A percentile compares a stretch with the other conserved stretches of the same genome.
Evolutionary conservation across 1,284 basidiomycete species (phyloP).

Genomic region (Abortiporus biennis): DNA sequence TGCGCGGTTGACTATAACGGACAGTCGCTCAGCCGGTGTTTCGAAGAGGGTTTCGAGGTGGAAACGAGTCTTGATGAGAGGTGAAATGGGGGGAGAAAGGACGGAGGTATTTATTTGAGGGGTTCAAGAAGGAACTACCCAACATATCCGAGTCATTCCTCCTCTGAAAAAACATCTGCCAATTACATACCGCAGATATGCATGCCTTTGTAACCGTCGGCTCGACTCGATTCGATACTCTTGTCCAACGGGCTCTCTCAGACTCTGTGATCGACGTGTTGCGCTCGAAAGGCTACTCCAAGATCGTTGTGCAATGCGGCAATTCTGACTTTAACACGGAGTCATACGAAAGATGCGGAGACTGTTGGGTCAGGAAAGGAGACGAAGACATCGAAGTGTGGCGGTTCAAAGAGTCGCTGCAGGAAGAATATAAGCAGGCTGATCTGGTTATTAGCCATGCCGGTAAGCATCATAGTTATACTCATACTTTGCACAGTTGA

Average conservation of each 20-base stretch:
- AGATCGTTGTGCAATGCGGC: conserved; percentile 74
- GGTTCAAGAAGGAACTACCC: background rate
- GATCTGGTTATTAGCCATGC: conserved; percentile 90
- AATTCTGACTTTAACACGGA: conserved; percentile 27
- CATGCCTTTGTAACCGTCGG: conserved; percentile 83
- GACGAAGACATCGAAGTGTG: conserved; percentile 56
- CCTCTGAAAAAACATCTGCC: conserved; percentile 9
- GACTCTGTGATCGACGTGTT: conserved; percentile 50
- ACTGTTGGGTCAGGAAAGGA: conserved; percentile 22
- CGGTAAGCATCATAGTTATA: too few relatives aligned
- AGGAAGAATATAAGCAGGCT: conserved; percentile 56
- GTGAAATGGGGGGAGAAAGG: too few relatives aligned
- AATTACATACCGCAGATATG: conserved; percentile 32
- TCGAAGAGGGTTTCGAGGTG: too few relatives aligned
- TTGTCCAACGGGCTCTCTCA: conserved; percentile 63
- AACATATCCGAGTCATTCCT: conserved; percentile 11
- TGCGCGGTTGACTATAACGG: background rate
- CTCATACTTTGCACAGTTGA: too few relatives aligned
- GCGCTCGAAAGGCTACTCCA: conserved; percentile 44
- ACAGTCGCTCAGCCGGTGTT: too few relatives aligned
- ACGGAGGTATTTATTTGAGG: background rate
- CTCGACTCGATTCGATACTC: conserved; percentile 80
- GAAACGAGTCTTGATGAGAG: too few relatives aligned
- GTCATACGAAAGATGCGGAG: conserved; percentile 13
- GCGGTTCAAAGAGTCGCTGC: conserved; percentile 69